These are phyloP conservation scores for Lepiota brunneoincarnata DNA, from an alignment of 768 basidiomycete species.

Conservation along the genomic window DNA sequence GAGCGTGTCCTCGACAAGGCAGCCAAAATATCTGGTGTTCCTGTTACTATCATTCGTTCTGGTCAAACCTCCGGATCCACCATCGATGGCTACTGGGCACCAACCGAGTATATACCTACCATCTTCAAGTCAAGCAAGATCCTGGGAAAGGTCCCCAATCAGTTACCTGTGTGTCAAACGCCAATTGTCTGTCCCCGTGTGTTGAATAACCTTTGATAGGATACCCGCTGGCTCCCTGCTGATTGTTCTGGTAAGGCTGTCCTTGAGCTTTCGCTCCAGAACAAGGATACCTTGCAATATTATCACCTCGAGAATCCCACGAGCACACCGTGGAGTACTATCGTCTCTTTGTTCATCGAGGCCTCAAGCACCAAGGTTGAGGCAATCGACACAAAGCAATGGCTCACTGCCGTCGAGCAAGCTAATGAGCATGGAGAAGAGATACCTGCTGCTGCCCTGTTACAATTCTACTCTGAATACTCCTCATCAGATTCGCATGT, in stretches of 20 bases:
- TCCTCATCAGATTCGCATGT: background rate
- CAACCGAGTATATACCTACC: constrained; percentile 13
- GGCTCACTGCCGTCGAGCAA: constrained; percentile 6
- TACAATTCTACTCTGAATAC: constrained; percentile 7
- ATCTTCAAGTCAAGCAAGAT: constrained; percentile 11
- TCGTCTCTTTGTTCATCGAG: background rate
- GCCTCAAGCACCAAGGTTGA: background rate
- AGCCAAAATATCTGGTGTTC: background rate
- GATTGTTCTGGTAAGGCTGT: constrained; percentile 7
- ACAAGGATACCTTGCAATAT: background rate
- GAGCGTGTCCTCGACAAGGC: constrained; percentile 6
- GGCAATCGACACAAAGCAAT: constrained; percentile 1
- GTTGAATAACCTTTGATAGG: background rate
- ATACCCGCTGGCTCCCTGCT: constrained; percentile 11
- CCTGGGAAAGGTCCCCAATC: constrained; percentile 8
- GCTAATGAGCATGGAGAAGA: background rate
- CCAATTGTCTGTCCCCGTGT: background rate
- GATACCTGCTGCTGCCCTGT: constrained; percentile 4
- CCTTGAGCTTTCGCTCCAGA: constrained; percentile 6
- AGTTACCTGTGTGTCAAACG: constrained; percentile 3
- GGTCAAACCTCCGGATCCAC: constrained; percentile 12
- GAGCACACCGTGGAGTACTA: constrained; percentile 4
- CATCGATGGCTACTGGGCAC: constrained; percentile 10
- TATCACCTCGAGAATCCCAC: constrained; percentile 13
- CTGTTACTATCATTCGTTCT: constrained; percentile 11